Conservation (phyloP, 257 asterid genomes). For the Solanum pimpinellifolium region DNA sequence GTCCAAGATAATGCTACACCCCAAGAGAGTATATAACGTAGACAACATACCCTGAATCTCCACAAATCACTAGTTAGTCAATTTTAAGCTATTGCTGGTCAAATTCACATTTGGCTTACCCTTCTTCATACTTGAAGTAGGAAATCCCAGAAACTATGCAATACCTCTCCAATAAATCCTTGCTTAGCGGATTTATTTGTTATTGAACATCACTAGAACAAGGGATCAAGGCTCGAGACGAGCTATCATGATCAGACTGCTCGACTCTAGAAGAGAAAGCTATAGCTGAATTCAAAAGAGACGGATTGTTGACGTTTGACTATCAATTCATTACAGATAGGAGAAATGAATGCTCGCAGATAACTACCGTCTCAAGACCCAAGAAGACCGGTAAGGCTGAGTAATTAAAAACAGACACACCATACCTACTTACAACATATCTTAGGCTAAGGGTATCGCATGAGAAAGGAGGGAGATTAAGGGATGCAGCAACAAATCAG, state of each 20-base stretch:
- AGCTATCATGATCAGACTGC: not conserved
- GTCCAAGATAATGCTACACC: not conserved
- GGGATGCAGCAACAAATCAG: not conserved
- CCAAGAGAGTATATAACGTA: not conserved
- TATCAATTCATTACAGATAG: not conserved
- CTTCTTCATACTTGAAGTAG: not conserved
- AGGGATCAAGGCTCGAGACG: not conserved
- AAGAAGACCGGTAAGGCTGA: not conserved
- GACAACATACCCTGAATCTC: not conserved
- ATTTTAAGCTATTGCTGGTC: not conserved
- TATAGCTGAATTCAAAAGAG: not conserved
- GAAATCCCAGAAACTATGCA: not conserved
- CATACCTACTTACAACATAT: not conserved
- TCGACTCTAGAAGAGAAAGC: not conserved
- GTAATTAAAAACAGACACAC: not conserved
- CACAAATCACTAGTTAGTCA: not conserved
- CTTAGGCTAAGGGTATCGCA: not conserved
- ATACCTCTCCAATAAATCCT: not conserved
- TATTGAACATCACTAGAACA: not conserved
- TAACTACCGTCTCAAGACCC: not conserved
- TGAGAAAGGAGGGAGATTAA: not conserved
- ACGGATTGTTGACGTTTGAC: not conserved
- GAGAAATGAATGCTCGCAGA: not conserved
- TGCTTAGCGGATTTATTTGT: not conserved
- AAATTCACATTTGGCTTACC: not conserved